Conservation (phyloP, 2,329 filamentous ascomycete species). For the Neonectria sp. region DNA sequence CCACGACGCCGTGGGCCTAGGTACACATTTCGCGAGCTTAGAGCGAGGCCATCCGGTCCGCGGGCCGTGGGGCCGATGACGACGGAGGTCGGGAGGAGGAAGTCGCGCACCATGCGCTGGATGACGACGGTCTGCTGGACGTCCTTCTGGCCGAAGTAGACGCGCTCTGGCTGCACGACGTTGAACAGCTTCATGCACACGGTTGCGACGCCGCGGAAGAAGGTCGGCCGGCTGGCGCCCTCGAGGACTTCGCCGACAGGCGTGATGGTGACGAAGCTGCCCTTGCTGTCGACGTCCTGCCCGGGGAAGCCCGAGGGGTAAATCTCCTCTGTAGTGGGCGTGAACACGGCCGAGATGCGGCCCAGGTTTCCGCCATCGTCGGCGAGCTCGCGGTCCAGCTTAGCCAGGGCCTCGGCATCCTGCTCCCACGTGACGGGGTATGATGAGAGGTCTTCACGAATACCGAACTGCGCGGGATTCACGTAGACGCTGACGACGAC, state of each 20-base stretch:
- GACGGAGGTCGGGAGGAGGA: constrained; percentile 83
- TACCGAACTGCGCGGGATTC: constrained; percentile 96
- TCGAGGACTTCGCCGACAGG: constrained; percentile 87
- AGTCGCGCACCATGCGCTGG: constrained; percentile 87
- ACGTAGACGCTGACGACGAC: constrained; percentile 95
- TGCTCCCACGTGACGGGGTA: constrained; percentile 93
- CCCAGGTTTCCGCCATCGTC: constrained; percentile 72
- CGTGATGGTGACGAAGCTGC: constrained; percentile 93
- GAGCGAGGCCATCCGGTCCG: constrained; percentile 85
- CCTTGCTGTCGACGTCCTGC: constrained; percentile 81
- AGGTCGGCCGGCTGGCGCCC: constrained; percentile 88
- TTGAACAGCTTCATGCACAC: constrained; percentile 87
- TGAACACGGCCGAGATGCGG: constrained; percentile 86
- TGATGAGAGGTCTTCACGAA: constrained; percentile 87
- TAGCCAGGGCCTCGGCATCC: constrained; percentile 78
- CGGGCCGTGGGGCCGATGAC: constrained; percentile 82
- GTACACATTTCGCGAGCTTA: constrained; percentile 96
- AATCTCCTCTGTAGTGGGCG: constrained; percentile 86
- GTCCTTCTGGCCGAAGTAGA: constrained; percentile 98
- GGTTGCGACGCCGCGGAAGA: constrained; percentile 96
- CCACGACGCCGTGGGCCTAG: constrained; percentile 81
- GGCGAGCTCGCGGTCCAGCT: constrained; percentile 82
- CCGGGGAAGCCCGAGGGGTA: constrained; percentile 86
- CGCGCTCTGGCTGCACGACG: constrained; percentile 72
- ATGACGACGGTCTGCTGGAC: constrained; percentile 96